Base-by-base conservation (phyloP, 2,329 filamentous ascomycete genomes). In the Berkeleyomyces basicola region DNA sequence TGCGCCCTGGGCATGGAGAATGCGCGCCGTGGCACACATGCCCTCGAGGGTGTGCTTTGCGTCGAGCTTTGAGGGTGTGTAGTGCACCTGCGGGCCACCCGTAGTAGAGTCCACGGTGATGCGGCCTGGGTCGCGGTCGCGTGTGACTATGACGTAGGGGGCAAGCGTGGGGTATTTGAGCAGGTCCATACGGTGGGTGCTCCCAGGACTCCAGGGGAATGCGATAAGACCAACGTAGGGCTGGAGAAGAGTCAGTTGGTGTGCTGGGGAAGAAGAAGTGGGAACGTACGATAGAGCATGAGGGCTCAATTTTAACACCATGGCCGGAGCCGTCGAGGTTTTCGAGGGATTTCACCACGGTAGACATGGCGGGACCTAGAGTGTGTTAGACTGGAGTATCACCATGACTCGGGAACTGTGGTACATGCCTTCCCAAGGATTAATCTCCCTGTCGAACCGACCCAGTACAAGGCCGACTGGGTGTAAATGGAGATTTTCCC, bases 251-350 rank as follows among this genome's bases (percentile, higher is more conserved):
- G 47, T 61, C 31, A 61, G 59, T 43, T 36, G 23, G 37, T 46
- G 43, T 9, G 9, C 11, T 9, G 37, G 36, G 14, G 10, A 37
- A 36, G 16, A 2, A 10, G 3, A 49, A 11, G n/a, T 51, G 14
- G n/a, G 47, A 70, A 14, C 78, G 69, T 69, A 81, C 79, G 63
- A 83, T 67, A 86, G 93, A 91, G 68, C 81, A 81, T 1, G 82
- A 82, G 7, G 84, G 78, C 76, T 96, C 90, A 37, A 96, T 76
- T 72, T 95, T 95, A 58, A 80, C 79, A 46, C 92, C 92, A 68
- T 96, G 89, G 63, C 90, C 89, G 49, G 84, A 78, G 4, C 82
- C 82, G 70, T 96, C 90, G 0, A 91, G 77, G 67, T 96, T 86
- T 67, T 95, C 87, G 67, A 91, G 89, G 61, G 87, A 83, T 51